phyloP scores from a whole-genome alignment of 306 rosid species.

The Rosa persica region DNA sequence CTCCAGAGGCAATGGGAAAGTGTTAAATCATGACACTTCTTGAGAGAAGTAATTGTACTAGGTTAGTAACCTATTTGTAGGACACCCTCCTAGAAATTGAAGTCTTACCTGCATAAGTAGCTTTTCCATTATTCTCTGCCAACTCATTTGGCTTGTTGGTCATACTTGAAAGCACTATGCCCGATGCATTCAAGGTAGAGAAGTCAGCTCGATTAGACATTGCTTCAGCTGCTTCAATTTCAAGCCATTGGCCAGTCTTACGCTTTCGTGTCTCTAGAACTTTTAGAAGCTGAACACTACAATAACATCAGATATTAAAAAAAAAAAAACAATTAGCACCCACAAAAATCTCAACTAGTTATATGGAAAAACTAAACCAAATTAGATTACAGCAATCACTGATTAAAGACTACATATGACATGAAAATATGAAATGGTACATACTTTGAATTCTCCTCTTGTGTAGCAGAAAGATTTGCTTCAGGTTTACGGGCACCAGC shows the following conservation, averaged over 20 bases:
- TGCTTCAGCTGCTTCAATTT: slow-evolving; percentile 82
- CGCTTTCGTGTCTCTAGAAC: slow-evolving; percentile 91
- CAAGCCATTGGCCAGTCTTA: slow-evolving; percentile 97
- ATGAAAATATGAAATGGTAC: slow-evolving; percentile 13
- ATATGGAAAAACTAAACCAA: background rate
- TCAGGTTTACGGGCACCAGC: slow-evolving; percentile 65
- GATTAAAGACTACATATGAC: background rate
- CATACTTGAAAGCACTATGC: slow-evolving; percentile 61
- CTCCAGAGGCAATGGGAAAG: background rate
- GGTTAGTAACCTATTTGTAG: slow-evolving; percentile 14
- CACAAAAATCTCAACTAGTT: background rate
- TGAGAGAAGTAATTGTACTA: background rate
- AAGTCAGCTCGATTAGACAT: slow-evolving; percentile 60
- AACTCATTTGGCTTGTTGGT: slow-evolving; percentile 49
- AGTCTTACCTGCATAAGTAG: slow-evolving; percentile 47
- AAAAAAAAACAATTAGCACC: slow-evolving; percentile 16
- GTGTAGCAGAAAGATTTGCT: slow-evolving; percentile 57
- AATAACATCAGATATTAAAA: slow-evolving; percentile 23
- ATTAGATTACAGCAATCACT: background rate
- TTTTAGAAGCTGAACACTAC: slow-evolving; percentile 89
- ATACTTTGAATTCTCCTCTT: slow-evolving; percentile 88
- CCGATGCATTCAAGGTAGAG: slow-evolving; percentile 61
- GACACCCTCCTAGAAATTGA: slow-evolving; percentile 2
- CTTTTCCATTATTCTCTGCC: slow-evolving; percentile 55
- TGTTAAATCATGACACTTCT: background rate